Percentiles rank a stretch among this genome's conserved stretches.
These are phyloP conservation scores for Ophryocystis elektroscirrha DNA, from an alignment of 169 alveolate species.

Conservation along the genomic window DNA sequence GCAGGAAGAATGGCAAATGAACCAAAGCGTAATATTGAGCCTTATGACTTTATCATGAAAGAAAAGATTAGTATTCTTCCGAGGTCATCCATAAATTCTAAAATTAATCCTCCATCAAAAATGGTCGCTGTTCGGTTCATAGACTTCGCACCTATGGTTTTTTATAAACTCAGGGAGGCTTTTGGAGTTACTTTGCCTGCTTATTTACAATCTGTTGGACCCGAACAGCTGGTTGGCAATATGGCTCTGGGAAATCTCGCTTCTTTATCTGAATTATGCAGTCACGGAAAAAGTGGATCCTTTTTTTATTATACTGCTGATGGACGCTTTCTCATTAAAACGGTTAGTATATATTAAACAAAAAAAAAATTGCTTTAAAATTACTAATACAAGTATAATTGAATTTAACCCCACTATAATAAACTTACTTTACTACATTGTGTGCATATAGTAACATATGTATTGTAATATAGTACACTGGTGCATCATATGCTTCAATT, in stretches of 20 bases:
- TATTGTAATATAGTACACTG: neutral
- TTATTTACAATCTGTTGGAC: slow-evolving; percentile 56
- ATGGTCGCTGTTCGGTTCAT: slow-evolving; percentile 36
- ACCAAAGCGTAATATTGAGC: slow-evolving; percentile 16
- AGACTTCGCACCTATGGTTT: slow-evolving; percentile 80
- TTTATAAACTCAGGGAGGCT: slow-evolving; percentile 60
- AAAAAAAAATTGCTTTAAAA: neutral
- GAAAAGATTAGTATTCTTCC: slow-evolving; percentile 29
- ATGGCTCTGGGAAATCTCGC: slow-evolving; percentile 78
- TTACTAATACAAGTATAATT: neutral
- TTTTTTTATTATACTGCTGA: slow-evolving; percentile 73
- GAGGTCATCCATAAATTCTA: neutral
- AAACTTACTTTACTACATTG: neutral
- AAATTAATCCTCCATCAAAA: slow-evolving; percentile 1
- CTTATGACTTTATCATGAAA: slow-evolving; percentile 23
- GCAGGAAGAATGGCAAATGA: slow-evolving; percentile 19
- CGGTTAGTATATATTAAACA: slow-evolving; percentile 8
- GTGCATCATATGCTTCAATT: neutral
- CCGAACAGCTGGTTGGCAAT: slow-evolving; percentile 39
- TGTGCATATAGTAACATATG: neutral
- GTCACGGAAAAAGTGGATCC: slow-evolving; percentile 85
- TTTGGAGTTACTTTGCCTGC: slow-evolving; percentile 62
- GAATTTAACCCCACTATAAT: neutral
- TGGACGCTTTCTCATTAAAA: slow-evolving; percentile 23
- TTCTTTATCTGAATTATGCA: slow-evolving; percentile 64